Base-by-base conservation (phyloP, 768 basidiomycete genomes). In the Agaricus blazei region DNA sequence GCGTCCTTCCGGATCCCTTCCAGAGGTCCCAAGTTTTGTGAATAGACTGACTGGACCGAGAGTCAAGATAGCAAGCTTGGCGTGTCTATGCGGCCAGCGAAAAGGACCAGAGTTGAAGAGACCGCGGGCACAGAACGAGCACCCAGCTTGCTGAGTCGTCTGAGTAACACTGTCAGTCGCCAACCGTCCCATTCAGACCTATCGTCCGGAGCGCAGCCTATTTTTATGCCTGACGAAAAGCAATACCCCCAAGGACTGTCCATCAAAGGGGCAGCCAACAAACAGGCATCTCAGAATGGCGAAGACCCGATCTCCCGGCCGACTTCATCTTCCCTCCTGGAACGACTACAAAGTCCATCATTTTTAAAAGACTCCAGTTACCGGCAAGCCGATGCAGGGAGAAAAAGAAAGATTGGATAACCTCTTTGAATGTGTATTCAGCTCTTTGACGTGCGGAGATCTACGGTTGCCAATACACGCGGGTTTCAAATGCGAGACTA, bases 221-320 rank as follows among this genome's bases (percentile, higher is more conserved):
- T 41, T 11, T 26, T 41, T 15, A 19, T 49, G 11, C 54, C 57
- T 11, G 47, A 50, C 51, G 42, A 19, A 46, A 15, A 38, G 28
- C 28, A 28, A 8, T 9, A 49, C n/a, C 29, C 50, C 38, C 55
- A 57, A 15, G 58, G 60, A 34, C 29, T 61, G 26, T 61, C 60
- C 40, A 61, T 61, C 49, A 61, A 61, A 52, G 60, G 60, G 38
- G 60, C 60, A 23, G 60, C 60, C 43, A 51, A 57, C 27, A 53
- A 54, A 24, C 51, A 45, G 37, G 41, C 26, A 37, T 34, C 27
- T 23, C 48, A 54, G 43, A 37, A 48, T 27, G 24, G 24, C 26
- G n/a, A n/a, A 15, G 26, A 28, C 38, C 31, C 26, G 11, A 48
- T 43, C 37, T 28, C 47, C 15, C 19, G 55, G 40, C 50, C 41